Base-by-base conservation (phyloP, 202 grass and related monocot genomes). In the Eragrostis tef region DNA sequence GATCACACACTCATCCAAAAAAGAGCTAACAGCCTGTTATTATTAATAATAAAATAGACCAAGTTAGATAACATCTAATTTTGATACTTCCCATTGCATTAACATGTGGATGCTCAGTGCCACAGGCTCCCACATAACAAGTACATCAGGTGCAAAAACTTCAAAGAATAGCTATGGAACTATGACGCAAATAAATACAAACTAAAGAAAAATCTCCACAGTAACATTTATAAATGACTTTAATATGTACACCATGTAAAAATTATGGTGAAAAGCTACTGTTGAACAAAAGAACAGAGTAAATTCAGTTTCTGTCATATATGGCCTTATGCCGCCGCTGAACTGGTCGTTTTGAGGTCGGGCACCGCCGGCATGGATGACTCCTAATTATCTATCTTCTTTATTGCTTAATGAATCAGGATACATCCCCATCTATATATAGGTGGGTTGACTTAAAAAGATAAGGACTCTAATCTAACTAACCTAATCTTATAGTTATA, bases 161-260 rank as follows among this genome's bases (percentile, higher is more conserved):
- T 5, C 6, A 39, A 39, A 39, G 34, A 39, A 9, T 64, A 64
- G 4, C 13, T 36, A 34, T 7, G 60, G 19, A 17, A 20, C 39
- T 14, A 62, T 13, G 49, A 42, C 24, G 52, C 63, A 16, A 67
- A 24, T 0, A 53, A 9, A 43, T 13, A 52, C 25, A 43, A 12
- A 26, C 13, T 57, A 19, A 49, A 69, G 27, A n/a, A 58, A 58
- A 1, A 20, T 36, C 14, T 13, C 12, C 50, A 56, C n/a, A 24
- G 43, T n/a, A 36, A 43, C 56, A 44, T 16, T 16, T 53, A 36
- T 6, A 57, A 19, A 26, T 29, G 19, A 19, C 21, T 67, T 9
- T 36, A 46, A 41, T 77, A 77, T 20, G 16, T 10, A 19, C n/a
- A 15, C 17, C 15, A 70, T 70, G 53, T 12, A 61, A 49, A 82